phyloP scores from a whole-genome alignment of 2,329 filamentous ascomycete species.

The Ceratocystis harringtonii region DNA sequence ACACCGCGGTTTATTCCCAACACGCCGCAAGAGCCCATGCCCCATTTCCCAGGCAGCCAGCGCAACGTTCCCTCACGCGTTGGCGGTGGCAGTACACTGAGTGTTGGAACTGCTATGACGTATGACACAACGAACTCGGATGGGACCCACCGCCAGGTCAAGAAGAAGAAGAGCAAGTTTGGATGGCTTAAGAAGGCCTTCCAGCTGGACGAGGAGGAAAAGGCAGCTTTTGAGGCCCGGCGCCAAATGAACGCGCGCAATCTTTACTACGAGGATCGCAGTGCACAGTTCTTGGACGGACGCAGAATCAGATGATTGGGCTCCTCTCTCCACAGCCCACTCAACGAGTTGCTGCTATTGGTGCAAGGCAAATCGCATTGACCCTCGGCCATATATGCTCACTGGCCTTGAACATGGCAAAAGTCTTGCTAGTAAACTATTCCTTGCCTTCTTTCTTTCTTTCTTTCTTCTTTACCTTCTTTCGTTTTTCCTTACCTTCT shows the following conservation, averaged over 20 bases:
- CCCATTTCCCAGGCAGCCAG: slow-evolving; percentile 26
- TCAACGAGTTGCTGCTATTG: neutral
- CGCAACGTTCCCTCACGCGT: slow-evolving; percentile 38
- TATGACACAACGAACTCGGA: slow-evolving; percentile 25
- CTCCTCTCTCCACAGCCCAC: neutral
- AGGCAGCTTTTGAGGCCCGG: slow-evolving; percentile 42
- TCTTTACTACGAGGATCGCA: slow-evolving; percentile 36
- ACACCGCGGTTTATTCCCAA: slow-evolving; percentile 17
- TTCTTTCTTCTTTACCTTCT: neutral
- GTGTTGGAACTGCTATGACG: slow-evolving; percentile 36
- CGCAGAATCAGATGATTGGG: slow-evolving; percentile 21
- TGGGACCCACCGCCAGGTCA: slow-evolving; percentile 29
- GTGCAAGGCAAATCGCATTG: neutral
- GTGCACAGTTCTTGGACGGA: slow-evolving; percentile 42
- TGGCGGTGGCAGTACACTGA: slow-evolving; percentile 42
- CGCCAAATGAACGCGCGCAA: slow-evolving; percentile 32
- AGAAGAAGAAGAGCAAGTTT: slow-evolving; percentile 54
- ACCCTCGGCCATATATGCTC: neutral
- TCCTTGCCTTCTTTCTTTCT: neutral
- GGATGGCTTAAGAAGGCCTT: slow-evolving; percentile 57
- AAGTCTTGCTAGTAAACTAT: neutral
- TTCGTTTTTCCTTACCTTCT: neutral
- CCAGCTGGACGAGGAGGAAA: slow-evolving; percentile 48
- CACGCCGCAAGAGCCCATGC: slow-evolving; percentile 15
- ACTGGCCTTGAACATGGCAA: neutral